Base-by-base conservation (phyloP, 2,329 filamentous ascomycete species). In the Blumeriella jaapii region DNA sequence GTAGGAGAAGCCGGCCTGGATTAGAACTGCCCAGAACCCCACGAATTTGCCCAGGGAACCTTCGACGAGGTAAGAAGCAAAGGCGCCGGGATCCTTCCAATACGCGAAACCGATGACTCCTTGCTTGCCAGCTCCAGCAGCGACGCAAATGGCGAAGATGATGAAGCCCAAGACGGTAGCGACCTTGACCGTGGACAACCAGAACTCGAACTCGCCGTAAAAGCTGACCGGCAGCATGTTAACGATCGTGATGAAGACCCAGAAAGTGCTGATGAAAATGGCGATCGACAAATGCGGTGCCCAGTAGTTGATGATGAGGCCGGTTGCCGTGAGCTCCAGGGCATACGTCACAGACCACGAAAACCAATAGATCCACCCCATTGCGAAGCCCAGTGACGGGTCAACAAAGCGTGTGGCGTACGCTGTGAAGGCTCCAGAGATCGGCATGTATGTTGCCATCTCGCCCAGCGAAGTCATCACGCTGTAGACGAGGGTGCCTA, bases 311-410 rank as follows among this genome's bases (percentile, higher is more conserved):
- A 86, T 81, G 37, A 86, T 80, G 30, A 85, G 61, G 4, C 78
- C 80, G 1, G 78, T 74, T 0, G 78, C 78, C 0, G 74, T 81
- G 24, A 86, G 63, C 53, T 87, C 81, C 6, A 85, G 68, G 0
- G 79, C 78, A 47, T 73, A 82, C 0, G 80, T 84, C 38, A 79
- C 73, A 12, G 74, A 67, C 78, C 78, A 87, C 23, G 70, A 77
- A 53, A 85, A 85, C 77, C 78, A 87, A 59, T 87, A 87, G 40
- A 83, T 76, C 81, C 81, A 87, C 13, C 82, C 82, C 68, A 86
- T 80, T 13, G 80, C 69, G 50, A 86, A 86, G 6, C 79, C 80
- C 30, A 85, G 62, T 37, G 75, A 76, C 8, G 73, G 75, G 51
- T 82, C 76, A 39, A 85, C 68, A 49, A 89, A 84, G 12, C 82